Evolutionary conservation across 495 filamentous ascomycete species (phyloP).

Genomic region (Xylaria nigripes): DNA sequence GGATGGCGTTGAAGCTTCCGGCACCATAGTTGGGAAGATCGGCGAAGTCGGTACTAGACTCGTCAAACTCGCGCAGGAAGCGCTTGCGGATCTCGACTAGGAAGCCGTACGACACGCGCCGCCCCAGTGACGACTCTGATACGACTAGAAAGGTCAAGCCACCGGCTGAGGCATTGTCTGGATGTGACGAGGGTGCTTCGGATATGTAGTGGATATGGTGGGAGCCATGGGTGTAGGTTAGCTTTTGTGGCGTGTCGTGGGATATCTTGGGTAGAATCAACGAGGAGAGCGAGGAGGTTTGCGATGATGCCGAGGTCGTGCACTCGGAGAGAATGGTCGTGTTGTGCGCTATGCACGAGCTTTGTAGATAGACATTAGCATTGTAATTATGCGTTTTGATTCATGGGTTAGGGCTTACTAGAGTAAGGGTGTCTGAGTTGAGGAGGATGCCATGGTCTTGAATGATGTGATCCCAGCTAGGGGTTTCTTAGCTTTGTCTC

Average conservation of each 20-base stretch:
- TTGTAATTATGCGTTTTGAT: neutral
- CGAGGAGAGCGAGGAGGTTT: slow-evolving; percentile 77
- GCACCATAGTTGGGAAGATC: slow-evolving; percentile 82
- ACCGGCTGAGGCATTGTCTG: slow-evolving; percentile 49
- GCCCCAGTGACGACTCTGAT: slow-evolving; percentile 64
- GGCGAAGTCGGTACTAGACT: slow-evolving; percentile 62
- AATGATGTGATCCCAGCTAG: neutral
- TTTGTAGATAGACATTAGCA: slow-evolving; percentile 25
- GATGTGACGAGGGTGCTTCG: slow-evolving; percentile 62
- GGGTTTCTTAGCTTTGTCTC: neutral
- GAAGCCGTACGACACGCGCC: slow-evolving; percentile 87
- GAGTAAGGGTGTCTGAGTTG: slow-evolving; percentile 65
- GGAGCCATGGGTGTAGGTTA: slow-evolving; percentile 84
- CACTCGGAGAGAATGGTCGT: slow-evolving; percentile 89
- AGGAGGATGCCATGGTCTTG: slow-evolving; percentile 66
- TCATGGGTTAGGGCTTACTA: slow-evolving; percentile 48
- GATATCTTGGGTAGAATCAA: slow-evolving; percentile 92
- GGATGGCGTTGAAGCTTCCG: slow-evolving; percentile 71
- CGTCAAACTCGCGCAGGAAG: slow-evolving; percentile 67
- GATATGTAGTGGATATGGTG: slow-evolving; percentile 96
- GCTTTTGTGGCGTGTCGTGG: slow-evolving; percentile 72
- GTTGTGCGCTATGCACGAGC: slow-evolving; percentile 84
- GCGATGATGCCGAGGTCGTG: slow-evolving; percentile 66
- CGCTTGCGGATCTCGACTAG: slow-evolving; percentile 84
- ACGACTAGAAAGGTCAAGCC: slow-evolving; percentile 83